These are phyloP conservation scores for Emydomyces testavorans DNA, from an alignment of 2,329 filamentous ascomycete species.

Conservation along the genomic window DNA sequence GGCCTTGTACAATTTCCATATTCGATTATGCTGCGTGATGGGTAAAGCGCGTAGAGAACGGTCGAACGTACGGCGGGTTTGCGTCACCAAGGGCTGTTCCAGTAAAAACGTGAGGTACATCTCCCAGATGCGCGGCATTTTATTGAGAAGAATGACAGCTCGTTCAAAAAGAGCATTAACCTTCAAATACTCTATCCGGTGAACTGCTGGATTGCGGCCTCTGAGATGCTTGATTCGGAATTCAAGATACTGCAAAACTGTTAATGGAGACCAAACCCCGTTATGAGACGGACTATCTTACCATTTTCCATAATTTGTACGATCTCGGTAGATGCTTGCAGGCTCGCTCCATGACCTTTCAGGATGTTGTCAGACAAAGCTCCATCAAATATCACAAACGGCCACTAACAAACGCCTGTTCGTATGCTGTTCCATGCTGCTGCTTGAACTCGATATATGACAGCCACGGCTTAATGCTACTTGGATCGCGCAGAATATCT, in stretches of 20 bases:
- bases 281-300: slow-evolving; percentile 29
- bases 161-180: slow-evolving; percentile 92
- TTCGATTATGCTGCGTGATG: slow-evolving; percentile 86
- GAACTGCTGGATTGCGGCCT: slow-evolving; percentile 70
- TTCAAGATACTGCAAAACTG: slow-evolving; percentile 56
- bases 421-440: slow-evolving; percentile 69
- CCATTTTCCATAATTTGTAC: slow-evolving; percentile 97
- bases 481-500: slow-evolving; percentile 75
- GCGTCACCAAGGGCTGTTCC: slow-evolving; percentile 81
- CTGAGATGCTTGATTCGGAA: slow-evolving; percentile 72
- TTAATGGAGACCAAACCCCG: background rate
- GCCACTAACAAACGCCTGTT: slow-evolving; percentile 60
- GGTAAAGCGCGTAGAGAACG: slow-evolving; percentile 82
- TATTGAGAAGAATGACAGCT: slow-evolving; percentile 85
- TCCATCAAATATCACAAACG: background rate
- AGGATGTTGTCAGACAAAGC: slow-evolving; percentile 1
- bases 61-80: slow-evolving; percentile 80
- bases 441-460: slow-evolving; percentile 86
- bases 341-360: slow-evolving; percentile 69
- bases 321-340: slow-evolving; percentile 82
- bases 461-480: slow-evolving; percentile 86
- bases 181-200: slow-evolving; percentile 73
- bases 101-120: slow-evolving; percentile 89
- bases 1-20: slow-evolving; percentile 82
- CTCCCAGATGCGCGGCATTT: slow-evolving; percentile 98